These are phyloP conservation scores for Pyricularia grisea DNA, from an alignment of 2,329 filamentous ascomycete genomes.

Conservation along the genomic window DNA sequence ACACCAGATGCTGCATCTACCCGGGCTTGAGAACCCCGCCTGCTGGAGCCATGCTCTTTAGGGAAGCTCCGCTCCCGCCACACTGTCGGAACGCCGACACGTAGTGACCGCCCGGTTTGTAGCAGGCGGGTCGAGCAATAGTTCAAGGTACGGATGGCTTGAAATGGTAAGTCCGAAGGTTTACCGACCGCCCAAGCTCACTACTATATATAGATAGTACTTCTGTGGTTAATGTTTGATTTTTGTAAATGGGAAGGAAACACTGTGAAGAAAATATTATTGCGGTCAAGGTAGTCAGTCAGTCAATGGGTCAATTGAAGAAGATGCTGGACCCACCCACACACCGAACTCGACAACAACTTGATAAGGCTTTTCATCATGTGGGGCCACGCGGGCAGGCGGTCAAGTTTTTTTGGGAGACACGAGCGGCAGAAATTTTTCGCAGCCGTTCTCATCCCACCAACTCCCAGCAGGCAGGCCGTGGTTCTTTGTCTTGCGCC, in stretches of 20 bases:
- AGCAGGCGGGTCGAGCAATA: neutral
- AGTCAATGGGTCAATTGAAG: neutral
- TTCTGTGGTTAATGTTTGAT: neutral
- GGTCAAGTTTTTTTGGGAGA: neutral
- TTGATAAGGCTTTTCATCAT: neutral
- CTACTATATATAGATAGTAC: neutral
- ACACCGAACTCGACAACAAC: neutral
- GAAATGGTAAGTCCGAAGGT: neutral
- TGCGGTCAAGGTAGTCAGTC: too few relatives aligned
- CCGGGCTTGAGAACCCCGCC: neutral
- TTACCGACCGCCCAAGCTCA: neutral
- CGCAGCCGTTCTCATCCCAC: neutral
- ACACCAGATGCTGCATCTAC: neutral
- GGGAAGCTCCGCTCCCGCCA: conserved; percentile 6
- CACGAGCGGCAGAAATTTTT: conserved; percentile 3
- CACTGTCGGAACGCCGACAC: neutral
- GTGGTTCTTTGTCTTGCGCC: neutral
- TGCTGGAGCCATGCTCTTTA: conserved; percentile 1
- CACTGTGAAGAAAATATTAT: neutral
- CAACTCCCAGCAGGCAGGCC: neutral
- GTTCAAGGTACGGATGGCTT: neutral
- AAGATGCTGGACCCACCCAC: neutral
- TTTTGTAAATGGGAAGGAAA: too few relatives aligned
- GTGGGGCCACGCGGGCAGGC: conserved; percentile 4
- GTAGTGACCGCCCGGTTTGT: neutral